These are phyloP conservation scores for Prototheca wickerhamii DNA, from an alignment of 163 green algal species.

Conservation along the genomic window DNA sequence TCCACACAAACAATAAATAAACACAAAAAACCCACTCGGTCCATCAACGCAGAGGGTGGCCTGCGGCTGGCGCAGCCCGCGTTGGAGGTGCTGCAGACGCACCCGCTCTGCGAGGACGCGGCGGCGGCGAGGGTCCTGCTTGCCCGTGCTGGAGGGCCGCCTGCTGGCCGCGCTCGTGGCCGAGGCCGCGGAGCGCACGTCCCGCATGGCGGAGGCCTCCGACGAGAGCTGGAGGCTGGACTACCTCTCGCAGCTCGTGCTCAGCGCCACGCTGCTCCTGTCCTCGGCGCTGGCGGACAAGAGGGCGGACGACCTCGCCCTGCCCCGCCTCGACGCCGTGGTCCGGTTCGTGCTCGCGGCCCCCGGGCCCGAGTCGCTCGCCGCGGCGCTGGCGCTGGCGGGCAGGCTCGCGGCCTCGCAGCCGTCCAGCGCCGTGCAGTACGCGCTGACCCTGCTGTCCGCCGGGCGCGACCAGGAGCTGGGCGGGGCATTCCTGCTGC, in stretches of 20 bases:
- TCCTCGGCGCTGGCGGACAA: background rate
- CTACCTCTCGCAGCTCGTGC: too few species aligned
- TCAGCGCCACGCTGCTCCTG: background rate
- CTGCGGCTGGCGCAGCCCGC: too few species aligned
- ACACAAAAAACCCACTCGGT: too few species aligned
- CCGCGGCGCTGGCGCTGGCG: slow-evolving; percentile 52
- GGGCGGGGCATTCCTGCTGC: slow-evolving; percentile 2
- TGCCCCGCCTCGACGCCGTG: slow-evolving; percentile 19
- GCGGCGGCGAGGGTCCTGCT: background rate
- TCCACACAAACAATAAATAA: too few species aligned
- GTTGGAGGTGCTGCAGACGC: background rate
- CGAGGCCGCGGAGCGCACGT: background rate
- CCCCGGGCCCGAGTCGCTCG: slow-evolving; percentile 45
- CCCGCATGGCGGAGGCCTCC: too few species aligned
- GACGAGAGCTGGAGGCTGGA: too few species aligned
- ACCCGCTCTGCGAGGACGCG: background rate
- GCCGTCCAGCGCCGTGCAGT: slow-evolving; percentile 19
- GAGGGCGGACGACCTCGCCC: slow-evolving; percentile 25
- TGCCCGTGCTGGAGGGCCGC: background rate
- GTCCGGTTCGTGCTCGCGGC: slow-evolving; percentile 41
- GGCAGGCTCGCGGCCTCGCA: slow-evolving; percentile 29
- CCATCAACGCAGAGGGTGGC: too few species aligned
- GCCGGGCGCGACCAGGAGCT: background rate
- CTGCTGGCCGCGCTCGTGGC: background rate
- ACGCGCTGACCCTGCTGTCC: slow-evolving; percentile 9